Conservation (phyloP, 2,329 filamentous ascomycete genomes). For the Neurospora sp. region DNA sequence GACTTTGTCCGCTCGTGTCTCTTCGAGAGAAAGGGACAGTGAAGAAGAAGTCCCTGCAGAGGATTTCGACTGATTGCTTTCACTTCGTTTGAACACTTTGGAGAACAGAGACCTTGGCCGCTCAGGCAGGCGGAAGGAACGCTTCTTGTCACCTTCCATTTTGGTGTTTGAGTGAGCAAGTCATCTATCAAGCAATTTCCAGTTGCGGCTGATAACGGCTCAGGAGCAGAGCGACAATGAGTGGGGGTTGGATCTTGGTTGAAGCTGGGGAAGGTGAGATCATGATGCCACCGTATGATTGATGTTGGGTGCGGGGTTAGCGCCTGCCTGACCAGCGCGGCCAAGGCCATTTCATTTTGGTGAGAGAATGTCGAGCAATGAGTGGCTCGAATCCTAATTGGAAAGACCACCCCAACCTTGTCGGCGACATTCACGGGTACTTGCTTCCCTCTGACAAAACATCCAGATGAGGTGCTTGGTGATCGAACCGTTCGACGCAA, state of each 20-base stretch:
- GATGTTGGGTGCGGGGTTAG: background rate
- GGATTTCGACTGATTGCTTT: background rate
- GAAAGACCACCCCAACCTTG: background rate
- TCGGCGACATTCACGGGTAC: background rate
- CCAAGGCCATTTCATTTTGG: background rate
- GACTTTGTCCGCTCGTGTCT: background rate
- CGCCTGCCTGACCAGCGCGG: background rate
- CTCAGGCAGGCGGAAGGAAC: background rate
- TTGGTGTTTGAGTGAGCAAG: background rate
- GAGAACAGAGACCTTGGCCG: background rate
- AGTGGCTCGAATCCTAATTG: background rate
- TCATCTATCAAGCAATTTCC: background rate
- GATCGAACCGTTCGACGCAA: background rate
- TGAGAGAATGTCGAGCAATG: background rate
- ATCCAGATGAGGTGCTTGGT: background rate
- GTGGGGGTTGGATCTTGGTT: background rate
- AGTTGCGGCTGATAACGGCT: background rate
- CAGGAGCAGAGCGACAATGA: background rate
- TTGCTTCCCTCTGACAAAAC: background rate
- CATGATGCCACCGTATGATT: background rate
- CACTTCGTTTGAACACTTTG: background rate
- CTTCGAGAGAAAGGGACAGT: background rate
- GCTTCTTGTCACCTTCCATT: background rate
- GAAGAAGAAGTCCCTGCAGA: background rate
- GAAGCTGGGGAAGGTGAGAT: background rate